phyloP scores from a whole-genome alignment of 306 rosid species.

The Castanopsis chinensis region DNA sequence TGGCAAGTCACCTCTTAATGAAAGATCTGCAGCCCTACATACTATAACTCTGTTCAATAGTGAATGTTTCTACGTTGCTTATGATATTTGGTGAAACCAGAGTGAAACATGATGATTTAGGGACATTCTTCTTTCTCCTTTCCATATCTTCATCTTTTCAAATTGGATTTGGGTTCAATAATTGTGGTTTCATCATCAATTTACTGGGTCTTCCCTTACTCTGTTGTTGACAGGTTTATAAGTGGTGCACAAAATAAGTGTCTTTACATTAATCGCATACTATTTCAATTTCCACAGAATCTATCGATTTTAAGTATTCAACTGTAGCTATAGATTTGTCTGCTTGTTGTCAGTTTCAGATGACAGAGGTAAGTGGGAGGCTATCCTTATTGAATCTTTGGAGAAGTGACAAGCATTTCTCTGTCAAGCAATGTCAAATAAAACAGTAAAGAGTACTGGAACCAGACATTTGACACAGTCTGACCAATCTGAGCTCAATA shows the following conservation, averaged over 20 bases:
- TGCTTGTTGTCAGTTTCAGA: slow-evolving; percentile 79
- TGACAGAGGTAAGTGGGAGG: slow-evolving; percentile 93
- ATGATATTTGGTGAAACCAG: neutral
- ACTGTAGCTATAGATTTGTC: slow-evolving; percentile 34
- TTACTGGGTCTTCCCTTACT: neutral
- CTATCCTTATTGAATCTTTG: slow-evolving; percentile 75
- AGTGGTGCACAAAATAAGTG: neutral
- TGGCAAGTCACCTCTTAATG: too few species aligned
- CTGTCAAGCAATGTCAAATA: too few species aligned
- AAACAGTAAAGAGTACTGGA: slow-evolving; percentile 30
- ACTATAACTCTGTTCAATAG: neutral
- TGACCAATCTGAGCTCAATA: slow-evolving; percentile 57
- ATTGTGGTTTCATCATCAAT: neutral
- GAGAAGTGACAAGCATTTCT: too few species aligned
- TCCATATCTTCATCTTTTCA: neutral
- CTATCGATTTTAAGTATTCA: neutral
- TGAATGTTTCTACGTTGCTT: neutral
- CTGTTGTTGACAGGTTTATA: neutral
- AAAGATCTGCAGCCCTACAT: neutral
- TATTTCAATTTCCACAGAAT: neutral
- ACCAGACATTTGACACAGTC: slow-evolving; percentile 35
- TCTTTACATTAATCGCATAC: neutral
- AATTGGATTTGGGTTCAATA: neutral
- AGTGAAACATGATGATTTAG: too few species aligned
- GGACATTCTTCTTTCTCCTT: neutral